These are phyloP conservation scores for Malus hybrid DNA, from an alignment of 331 rosid species.

Conservation along the genomic window DNA sequence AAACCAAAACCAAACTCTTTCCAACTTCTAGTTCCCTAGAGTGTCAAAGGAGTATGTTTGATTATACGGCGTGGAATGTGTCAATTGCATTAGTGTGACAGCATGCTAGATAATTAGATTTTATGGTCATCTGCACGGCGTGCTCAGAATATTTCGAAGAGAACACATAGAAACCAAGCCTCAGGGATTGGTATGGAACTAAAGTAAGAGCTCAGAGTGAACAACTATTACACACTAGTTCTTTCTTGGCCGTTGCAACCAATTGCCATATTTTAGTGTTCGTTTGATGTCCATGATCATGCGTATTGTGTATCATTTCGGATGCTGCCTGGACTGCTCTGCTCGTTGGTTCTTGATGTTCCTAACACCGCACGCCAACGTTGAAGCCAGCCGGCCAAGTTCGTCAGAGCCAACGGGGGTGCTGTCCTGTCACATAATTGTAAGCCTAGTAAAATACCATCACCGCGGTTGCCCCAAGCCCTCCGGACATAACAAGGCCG, in stretches of 20 bases:
- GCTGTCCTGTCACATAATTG: too few relatives aligned
- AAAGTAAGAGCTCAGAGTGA: too few relatives aligned
- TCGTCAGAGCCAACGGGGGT: too few relatives aligned
- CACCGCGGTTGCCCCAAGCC: too few relatives aligned
- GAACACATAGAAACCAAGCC: too few relatives aligned
- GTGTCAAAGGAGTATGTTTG: not conserved
- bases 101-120: not conserved
- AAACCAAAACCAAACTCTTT: not conserved
- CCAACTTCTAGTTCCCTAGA: not conserved
- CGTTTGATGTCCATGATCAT: too few relatives aligned
- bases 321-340: not conserved
- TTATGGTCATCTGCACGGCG: not conserved
- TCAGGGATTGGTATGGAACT: too few relatives aligned
- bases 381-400: not conserved
- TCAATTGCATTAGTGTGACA: not conserved
- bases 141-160: not conserved
- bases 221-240: too few relatives aligned
- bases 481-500: too few relatives aligned
- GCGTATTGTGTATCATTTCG: not conserved
- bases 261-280: too few relatives aligned
- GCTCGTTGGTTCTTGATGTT: not conserved
- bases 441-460: too few relatives aligned
- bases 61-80: not conserved
- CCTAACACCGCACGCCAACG: not conserved
- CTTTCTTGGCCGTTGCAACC: too few relatives aligned